These are phyloP conservation scores for Metarhizium guizhouense DNA, from an alignment of 2,329 filamentous ascomycete species.

Conservation along the genomic window DNA sequence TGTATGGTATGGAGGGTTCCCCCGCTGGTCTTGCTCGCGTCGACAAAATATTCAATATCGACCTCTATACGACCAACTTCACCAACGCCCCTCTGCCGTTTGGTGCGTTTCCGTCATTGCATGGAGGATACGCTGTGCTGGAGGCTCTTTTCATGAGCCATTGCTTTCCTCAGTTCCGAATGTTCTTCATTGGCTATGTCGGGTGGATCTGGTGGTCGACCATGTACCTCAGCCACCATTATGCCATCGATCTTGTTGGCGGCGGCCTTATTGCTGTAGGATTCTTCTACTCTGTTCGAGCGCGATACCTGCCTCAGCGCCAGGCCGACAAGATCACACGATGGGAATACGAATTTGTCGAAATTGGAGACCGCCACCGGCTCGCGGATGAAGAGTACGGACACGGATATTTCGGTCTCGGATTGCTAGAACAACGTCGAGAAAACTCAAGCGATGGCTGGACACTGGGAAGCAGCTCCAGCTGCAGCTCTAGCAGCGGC, in stretches of 20 bases:
- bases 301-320: constrained; percentile 70
- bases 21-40: constrained; percentile 84
- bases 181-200: constrained; percentile 73
- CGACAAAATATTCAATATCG: constrained; percentile 80
- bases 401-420: constrained; percentile 36
- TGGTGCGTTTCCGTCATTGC: constrained; percentile 87
- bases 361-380: constrained; percentile 58
- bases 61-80: constrained; percentile 89
- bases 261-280: constrained; percentile 71
- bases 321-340: constrained; percentile 79
- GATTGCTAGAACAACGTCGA: constrained; percentile 33
- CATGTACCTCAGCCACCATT: constrained; percentile 97
- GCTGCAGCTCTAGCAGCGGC: constrained; percentile 41
- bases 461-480: constrained; percentile 78
- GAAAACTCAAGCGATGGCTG: constrained; percentile 69
- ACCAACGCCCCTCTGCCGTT: constrained; percentile 86
- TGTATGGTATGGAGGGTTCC: constrained; percentile 84
- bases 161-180: constrained; percentile 75
- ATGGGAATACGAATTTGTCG: constrained; percentile 94
- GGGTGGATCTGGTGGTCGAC: constrained; percentile 98
- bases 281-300: constrained; percentile 74
- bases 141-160: constrained; percentile 91
- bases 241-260: constrained; percentile 84
- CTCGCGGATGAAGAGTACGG: constrained; percentile 37
- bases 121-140: constrained; percentile 80